Conservation (phyloP, 1,284 basidiomycete species). For the Sanghuangporus baumii region DNA sequence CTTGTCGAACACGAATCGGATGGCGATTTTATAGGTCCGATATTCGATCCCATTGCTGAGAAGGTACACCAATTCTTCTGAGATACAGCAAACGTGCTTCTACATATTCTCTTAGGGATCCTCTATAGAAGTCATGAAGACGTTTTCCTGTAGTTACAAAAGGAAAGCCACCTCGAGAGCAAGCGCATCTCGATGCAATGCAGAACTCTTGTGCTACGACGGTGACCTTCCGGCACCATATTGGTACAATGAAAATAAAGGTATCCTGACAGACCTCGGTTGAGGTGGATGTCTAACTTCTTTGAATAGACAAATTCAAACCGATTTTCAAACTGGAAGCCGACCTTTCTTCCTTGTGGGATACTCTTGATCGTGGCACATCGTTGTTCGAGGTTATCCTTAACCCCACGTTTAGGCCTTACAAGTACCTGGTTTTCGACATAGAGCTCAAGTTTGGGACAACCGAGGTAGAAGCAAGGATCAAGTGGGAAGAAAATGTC, state of each 20-base stretch:
- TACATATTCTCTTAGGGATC: neutral
- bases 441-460: constrained; percentile 72
- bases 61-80: constrained; percentile 27
- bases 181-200: neutral
- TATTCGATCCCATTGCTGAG: constrained; percentile 51
- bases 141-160: neutral
- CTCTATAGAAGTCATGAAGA: neutral
- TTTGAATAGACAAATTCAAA: constrained; percentile 53
- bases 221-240: constrained; percentile 2
- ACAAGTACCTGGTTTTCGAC: constrained; percentile 67
- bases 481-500: constrained; percentile 75
- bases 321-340: constrained; percentile 45
- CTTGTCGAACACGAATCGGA: constrained; percentile 30
- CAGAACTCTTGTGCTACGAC: neutral
- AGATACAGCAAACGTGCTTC: neutral
- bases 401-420: constrained; percentile 34
- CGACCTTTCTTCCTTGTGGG: constrained; percentile 59
- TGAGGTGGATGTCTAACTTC: constrained; percentile 29
- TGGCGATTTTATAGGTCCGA: constrained; percentile 64
- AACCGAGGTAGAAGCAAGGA: constrained; percentile 71
- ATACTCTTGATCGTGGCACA: constrained; percentile 44
- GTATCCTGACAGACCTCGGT: constrained; percentile 33
- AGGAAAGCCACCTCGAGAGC: neutral
- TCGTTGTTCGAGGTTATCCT: constrained; percentile 64
- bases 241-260: constrained; percentile 14